phyloP scores from a whole-genome alignment of 2,329 filamentous ascomycete genomes.

The Chaetomium strumarium region DNA sequence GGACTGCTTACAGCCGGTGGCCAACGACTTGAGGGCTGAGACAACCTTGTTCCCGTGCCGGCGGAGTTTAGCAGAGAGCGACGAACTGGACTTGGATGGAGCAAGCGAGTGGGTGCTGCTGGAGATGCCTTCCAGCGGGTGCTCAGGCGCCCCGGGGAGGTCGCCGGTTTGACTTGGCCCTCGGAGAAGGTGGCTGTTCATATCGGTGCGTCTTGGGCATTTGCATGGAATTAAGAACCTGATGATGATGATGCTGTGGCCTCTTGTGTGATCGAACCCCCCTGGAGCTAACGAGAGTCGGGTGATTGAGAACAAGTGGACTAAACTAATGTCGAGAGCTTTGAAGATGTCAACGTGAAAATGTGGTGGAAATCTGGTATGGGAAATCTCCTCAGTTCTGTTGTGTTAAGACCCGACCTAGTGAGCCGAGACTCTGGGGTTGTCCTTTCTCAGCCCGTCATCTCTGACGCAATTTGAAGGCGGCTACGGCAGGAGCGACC shows the following conservation, averaged over 20 bases:
- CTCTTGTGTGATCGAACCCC: constrained; percentile 6
- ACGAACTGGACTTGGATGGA: constrained; percentile 16
- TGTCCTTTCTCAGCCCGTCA: too few species aligned
- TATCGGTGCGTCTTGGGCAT: constrained; percentile 14
- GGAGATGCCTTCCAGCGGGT: neutral
- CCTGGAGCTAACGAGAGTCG: constrained; percentile 16
- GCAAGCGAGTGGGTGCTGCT: constrained; percentile 5
- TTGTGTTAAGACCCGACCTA: too few species aligned
- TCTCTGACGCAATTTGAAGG: too few species aligned
- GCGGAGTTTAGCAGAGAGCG: constrained; percentile 33
- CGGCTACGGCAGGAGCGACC: too few species aligned
- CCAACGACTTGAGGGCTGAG: constrained; percentile 38
- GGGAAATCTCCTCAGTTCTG: too few species aligned
- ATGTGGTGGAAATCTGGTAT: too few species aligned
- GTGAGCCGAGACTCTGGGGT: too few species aligned
- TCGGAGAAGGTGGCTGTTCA: constrained; percentile 25
- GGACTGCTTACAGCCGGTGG: constrained; percentile 31
- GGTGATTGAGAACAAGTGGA: neutral
- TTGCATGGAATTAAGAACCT: constrained; percentile 14
- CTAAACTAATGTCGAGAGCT: too few species aligned
- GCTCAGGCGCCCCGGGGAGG: constrained; percentile 6
- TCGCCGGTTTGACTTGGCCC: constrained; percentile 14
- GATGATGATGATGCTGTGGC: constrained; percentile 2
- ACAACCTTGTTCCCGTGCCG: constrained; percentile 38
- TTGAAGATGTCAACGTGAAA: too few species aligned